Evolutionary conservation across 2,329 filamentous ascomycete species (phyloP), one percentile per base, ranked within the genome.

Genomic region (Myotisia sp.): DNA sequence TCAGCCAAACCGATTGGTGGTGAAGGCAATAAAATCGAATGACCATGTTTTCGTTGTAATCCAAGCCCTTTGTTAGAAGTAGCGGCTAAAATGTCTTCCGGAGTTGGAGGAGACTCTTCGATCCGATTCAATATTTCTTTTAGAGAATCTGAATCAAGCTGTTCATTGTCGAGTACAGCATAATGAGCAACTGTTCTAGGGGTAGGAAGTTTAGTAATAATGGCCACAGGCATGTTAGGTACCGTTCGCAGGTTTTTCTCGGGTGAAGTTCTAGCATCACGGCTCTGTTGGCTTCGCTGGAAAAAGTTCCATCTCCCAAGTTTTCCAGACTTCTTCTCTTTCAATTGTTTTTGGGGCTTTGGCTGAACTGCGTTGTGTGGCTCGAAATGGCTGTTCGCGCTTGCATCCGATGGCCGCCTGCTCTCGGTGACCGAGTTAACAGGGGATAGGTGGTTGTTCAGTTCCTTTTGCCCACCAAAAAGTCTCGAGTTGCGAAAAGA

Each of bases 261-360:
- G 47, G 38, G 2, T 39, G 36, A 24, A 57, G 83, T 5, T 78
- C 72, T 4, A 49, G 46, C 20, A 48, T 53, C 38, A 41, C 42
- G 33, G 37, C 45, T 23, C 39, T 41, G 42, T 29, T 51, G 50
- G 26, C 48, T 56, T 48, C 54, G 60, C 34, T 74, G 69, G 38
- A 76, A 74, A 42, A 76, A 71, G 43, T 71, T 74, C 70, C 69
- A 74, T 51, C 62, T 64, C 40, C 55, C 54, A 14, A 55, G 45
- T 47, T 63, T 65, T 12, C 49, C 48, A 12, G 46, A 37, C 19
- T 46, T 53, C 22, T 44, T 50, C 29, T 46, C 36, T 24, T 45
- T 46, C n/a, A 42, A 17, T 42, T 44, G 39, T 36, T 40, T 42
- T 28, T 7, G 36, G 21, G 34, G 33, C 26, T 23, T 36, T 26